Evolutionary conservation across 805 yeast genomes (phyloP), one percentile per base, ranked within the genome.

Genomic region (Yarrowia sp.): DNA sequence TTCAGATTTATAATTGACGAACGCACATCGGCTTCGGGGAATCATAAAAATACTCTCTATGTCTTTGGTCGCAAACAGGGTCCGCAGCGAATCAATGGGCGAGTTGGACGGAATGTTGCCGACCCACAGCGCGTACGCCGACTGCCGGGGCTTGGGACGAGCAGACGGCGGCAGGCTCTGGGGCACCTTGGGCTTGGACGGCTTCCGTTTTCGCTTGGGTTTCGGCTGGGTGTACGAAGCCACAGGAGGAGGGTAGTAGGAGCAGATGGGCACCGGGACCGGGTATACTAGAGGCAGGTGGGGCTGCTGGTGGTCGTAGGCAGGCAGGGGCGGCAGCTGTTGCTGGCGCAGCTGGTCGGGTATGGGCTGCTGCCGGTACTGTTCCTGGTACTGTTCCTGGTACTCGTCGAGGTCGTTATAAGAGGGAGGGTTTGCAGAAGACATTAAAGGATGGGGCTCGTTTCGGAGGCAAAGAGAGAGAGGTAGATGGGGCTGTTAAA

Each of bases 51-150:
- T 71, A 49, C 76, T 71, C 53, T 70, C 74, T 36, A 76, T 69
- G 10, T 70, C 71, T 9, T 71, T 69, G 22, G 74, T 68, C 2
- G 77, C 78, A 63, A 76, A 77, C 42, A 76, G 65, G 39, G 63
- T 66, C 38, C 77, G 68, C 36, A 77, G 66, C 63, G 75, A 77
- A 13, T 65, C 63, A 24, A 77, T 69, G 8, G 73, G 68, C n/a
- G 77, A 69, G 33, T 65, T 66, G 10, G 69, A 66, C 12, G 79
- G 76, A 12, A 76, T 65, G 61, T 76, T 76, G 6, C 79, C 79
- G 9, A 74, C 86, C 73, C 84, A 83, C 60, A 77, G 79, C 0
- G 80, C 77, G 59, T 67, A 47, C 6, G 55, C 55, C 6, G 55
- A 47, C 38, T 47, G 55, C 9, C 55, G 55, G 9, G 55, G 55